Percentiles rank a stretch among this genome's conserved stretches.
Conservation (phyloP, 139 green algal genomes). For the Chlorella ohadii region DNA sequence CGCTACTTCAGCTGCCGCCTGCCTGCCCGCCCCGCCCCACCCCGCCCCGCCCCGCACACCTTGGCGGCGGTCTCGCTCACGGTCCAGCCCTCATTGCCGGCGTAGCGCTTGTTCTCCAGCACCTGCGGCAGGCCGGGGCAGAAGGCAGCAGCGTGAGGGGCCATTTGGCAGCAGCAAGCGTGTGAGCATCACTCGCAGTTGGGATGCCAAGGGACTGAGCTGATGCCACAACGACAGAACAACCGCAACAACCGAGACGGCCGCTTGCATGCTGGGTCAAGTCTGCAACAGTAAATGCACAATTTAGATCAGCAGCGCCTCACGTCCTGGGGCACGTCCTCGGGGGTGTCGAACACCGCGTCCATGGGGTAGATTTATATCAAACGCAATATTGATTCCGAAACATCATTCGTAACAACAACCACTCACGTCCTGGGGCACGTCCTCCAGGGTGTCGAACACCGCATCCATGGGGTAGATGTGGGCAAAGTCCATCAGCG, state of each 20-base stretch:
- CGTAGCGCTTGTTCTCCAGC: slow-evolving; percentile 96
- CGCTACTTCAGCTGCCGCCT: too few species aligned
- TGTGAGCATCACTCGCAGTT: too few species aligned
- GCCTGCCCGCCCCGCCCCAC: too few species aligned
- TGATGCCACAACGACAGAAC: too few species aligned
- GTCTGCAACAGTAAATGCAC: too few species aligned
- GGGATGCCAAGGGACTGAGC: too few species aligned
- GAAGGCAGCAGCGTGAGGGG: too few species aligned
- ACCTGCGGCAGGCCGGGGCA: slow-evolving; percentile 63
- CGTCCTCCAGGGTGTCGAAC: slow-evolving; percentile 94
- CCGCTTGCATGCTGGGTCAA: too few species aligned
- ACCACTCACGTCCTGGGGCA: slow-evolving; percentile 90
- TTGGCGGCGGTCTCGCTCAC: slow-evolving; percentile 88
- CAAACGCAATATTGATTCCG: too few species aligned
- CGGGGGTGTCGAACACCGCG: slow-evolving; percentile 95
- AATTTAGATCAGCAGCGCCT: neutral
- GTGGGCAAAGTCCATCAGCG: slow-evolving; percentile 94
- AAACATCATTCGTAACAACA: too few species aligned
- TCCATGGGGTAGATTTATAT: slow-evolving; percentile 99
- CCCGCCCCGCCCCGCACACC: slow-evolving; percentile 68
- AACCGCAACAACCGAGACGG: too few species aligned
- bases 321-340: slow-evolving; percentile 97
- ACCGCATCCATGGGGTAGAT: slow-evolving; percentile 99
- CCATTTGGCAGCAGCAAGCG: too few species aligned
- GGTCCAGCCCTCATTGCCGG: slow-evolving; percentile 79